Evolutionary conservation across 306 rosid species (phyloP), one percentile per base, ranked within the genome.

Genomic region (Dalbergia cultrata): DNA sequence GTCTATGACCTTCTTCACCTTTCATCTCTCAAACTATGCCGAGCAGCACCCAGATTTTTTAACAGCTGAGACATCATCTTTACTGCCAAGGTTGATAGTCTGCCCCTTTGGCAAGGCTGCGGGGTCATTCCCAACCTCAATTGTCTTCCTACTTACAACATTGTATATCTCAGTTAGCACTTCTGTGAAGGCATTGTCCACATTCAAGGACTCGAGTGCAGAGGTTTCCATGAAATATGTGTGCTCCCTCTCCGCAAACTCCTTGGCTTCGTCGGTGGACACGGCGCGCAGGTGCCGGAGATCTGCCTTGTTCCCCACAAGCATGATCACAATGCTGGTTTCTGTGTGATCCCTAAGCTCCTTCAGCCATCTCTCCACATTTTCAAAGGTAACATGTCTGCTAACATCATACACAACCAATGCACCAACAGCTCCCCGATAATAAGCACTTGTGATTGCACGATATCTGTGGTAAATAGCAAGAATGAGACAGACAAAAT

Each of bases 251-350:
- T 92, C 93, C 0, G 97, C 92, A 54, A 81, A 89, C 52, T 86
- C 75, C 10, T 78, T 74, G 50, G 93, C 95, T 21, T 92, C 97
- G 7, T 90, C 93, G 0, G 86, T 86, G 0, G 97, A 73, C 47
- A 92, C 92, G 0, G 95, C 92, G 1, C 90, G 87, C 66, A 92
- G 47, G 18, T 90, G 90, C 7, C 86, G 84, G 50, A 92, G 89
- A 70, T 92, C 97, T 7, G 95, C 92, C 85, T 92, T 92, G 87
- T 92, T 92, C 63, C 97, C 97, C 1, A 92, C 95, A n/a, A 92
- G 89, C 97, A 92, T 92, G 52, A 92, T 82, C 67, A 90, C 95
- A 74, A 80, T 86, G 76, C 86, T 86, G 53, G 90, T 72, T n/a
- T 92, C 97, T 0, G 97, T 90, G 83, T 92, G 97, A 70, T 84